Base-by-base conservation (phyloP, 2,329 filamentous ascomycete genomes). In the Fusarium kyushuense region DNA sequence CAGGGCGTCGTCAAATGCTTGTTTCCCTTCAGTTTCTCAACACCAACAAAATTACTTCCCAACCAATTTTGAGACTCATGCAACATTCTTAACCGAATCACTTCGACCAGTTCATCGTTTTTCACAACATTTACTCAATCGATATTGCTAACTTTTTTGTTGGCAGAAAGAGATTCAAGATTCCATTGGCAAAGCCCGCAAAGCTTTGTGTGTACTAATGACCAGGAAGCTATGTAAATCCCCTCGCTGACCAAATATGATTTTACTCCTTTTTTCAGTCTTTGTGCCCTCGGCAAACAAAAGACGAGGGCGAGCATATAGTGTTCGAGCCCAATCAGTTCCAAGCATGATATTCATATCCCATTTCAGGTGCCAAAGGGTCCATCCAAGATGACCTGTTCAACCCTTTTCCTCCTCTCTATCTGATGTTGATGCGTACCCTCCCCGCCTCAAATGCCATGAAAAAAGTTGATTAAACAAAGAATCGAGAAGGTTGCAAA, bases 401-500 rank as follows among this genome's bases (percentile, higher is more conserved):
- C 43, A 49, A 41, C 35, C 46, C 41, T 59, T 52, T 52, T 57
- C 58, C 71, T 62, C 67, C 64, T 73, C 71, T 74, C 36, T 62
- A 42, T 36, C 30, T 54, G 52, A 54, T 47, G 29, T 59, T 62
- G 51, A 73, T 71, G 58, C 60, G 61, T 45, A 54, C 35, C 58
- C 58, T 71, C 38, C 57, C 58, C 71, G 46, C 54, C 58, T 52
- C 47, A 60, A 56, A 69, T 64, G 53, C 55, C 58, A 63, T 59
- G 46, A 65, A 63, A 65, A 63, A 65, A 59, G 48, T 69, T 72
- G 67, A 74, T 69, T 70, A 74, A 74, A 72, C 62, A 71, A 70
- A 63, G 70, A 76, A 67, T 70, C 43, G 70, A 75, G 64, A 74
- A 74, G 51, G 63, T 72, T 70, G 72, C 68, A 69, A 71, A 69